Evolutionary conservation across 345 rosid species (phyloP), one percentile per base, ranked within the genome.

Genomic region (Euphorbia tirucalli): DNA sequence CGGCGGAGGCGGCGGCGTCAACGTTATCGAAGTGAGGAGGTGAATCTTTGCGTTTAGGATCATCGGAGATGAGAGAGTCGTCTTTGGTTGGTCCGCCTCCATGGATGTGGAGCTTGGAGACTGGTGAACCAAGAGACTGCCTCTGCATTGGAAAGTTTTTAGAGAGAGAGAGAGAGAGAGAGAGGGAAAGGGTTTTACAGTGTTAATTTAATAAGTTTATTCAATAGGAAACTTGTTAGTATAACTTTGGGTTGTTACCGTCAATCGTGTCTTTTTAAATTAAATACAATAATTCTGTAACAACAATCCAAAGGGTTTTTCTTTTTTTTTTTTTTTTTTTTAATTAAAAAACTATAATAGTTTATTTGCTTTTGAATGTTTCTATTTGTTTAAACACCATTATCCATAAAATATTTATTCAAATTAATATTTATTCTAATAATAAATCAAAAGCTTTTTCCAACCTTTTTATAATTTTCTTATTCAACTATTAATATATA

Each of bases 111-210:
- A 85, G 86, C 88, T 91, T 90, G 71, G 90, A 80, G 69, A 68
- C 79, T 8, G 98, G 96, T 1, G 98, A 89, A 68, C 97, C 91
- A 3, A 90, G 86, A 15, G 99, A 95, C 49, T 88, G 92, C 44
- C 99, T 88, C 70, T 95, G 99, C 99, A 92, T 94, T 87, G 74
- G 9, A 6, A 24, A 55, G 9, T 3, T 55, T 55, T n/a, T 16
- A 76, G 41, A 55, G 19, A 25, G 65, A 27, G 21, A 57, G 67
- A 66, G 77, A 69, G 67, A 72, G 73, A 54, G 61, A 50, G 61
- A 64, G 74, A 54, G 59, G 70, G 61, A 72, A 59, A 75, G 75
- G 61, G 73, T 50, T 77, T 54, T 4, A 32, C 13, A 13, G 10
- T 18, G 28, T 13, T 37, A 0, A 21, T 41, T 7, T 11, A 43